These are phyloP conservation scores for Dicorynia guianensis DNA, from an alignment of 306 rosid genomes.

Conservation along the genomic window DNA sequence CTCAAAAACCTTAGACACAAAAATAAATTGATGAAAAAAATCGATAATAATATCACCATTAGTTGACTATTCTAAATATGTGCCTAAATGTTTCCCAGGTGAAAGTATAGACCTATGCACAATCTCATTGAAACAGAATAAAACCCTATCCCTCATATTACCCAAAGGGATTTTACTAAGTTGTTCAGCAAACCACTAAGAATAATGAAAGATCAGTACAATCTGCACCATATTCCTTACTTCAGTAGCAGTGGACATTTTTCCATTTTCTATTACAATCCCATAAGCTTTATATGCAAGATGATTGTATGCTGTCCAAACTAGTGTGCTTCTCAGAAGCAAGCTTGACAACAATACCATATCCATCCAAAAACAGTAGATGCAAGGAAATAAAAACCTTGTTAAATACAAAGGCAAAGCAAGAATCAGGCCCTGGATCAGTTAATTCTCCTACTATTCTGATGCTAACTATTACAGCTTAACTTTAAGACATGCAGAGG, in stretches of 20 bases:
- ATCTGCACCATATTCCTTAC: background rate
- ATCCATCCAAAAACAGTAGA: background rate
- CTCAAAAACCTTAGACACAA: background rate
- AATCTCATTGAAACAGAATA: background rate
- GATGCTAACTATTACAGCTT: background rate
- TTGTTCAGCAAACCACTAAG: background rate
- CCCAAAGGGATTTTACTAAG: background rate
- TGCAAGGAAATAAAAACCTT: background rate
- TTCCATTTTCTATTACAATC: background rate
- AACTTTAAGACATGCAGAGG: background rate
- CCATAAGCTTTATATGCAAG: background rate
- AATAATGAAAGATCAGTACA: background rate
- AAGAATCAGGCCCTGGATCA: background rate
- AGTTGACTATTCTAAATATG: background rate
- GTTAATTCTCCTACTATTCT: background rate
- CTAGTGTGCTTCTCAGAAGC: background rate
- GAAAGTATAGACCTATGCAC: background rate
- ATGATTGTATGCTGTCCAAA: background rate
- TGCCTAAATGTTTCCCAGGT: background rate
- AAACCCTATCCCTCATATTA: background rate
- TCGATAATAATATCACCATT: background rate
- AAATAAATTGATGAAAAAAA: too few relatives aligned
- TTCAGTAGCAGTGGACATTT: background rate
- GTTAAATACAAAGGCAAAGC: background rate
- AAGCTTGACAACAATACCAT: background rate